Base-by-base conservation (phyloP, 177 flowering plant genomes). In the Vitis hybrid region DNA sequence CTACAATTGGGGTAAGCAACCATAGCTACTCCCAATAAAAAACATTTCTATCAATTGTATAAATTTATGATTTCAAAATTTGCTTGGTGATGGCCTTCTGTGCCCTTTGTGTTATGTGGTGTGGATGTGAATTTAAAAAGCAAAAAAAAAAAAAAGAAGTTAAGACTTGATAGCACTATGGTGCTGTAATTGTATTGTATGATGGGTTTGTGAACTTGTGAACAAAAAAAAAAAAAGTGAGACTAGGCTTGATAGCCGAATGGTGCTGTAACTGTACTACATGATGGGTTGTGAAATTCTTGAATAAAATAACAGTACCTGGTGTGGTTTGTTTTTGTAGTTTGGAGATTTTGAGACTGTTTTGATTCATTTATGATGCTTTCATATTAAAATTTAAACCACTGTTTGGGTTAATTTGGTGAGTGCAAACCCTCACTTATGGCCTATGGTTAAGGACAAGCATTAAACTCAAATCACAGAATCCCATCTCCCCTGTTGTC, bases 41-140 rank as follows among this genome's bases (percentile, higher is more conserved):
- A 56, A 48, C 58, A 18, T 50, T 66, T 6, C 58, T 61, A 49
- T 39, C 52, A 31, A 63, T 61, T 66, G n/a, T 52, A 70, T 71
- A 50, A 63, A 52, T 66, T 39, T 68, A 68, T 45, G 10, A 67
- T 61, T 22, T n/a, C 39, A 34, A 34, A 34, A 22, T 15, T 16
- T 50, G 55, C 48, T 59, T 68, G 48, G 39, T 61, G 18, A 29
- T 53, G n/a, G n/a, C n/a, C 56, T 53, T 13, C 16, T 31, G 9
- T 31, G 50, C n/a, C 39, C 39, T 15, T 34, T 11, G 14, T 10
- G 5, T n/a, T 5, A 3, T 26, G 11, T 3, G 5, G 45, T 39
- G 39, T 39, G 64, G 15, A n/a, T 7, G 12, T 61, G 50, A 11
- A 29, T 34, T 11, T 13, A 53, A 53, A 53, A 53, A 13, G 22